Evolutionary conservation across 768 basidiomycete genomes (phyloP), one percentile per base, ranked within the genome.

Genomic region (Rubroboletus pulcherrimus): DNA sequence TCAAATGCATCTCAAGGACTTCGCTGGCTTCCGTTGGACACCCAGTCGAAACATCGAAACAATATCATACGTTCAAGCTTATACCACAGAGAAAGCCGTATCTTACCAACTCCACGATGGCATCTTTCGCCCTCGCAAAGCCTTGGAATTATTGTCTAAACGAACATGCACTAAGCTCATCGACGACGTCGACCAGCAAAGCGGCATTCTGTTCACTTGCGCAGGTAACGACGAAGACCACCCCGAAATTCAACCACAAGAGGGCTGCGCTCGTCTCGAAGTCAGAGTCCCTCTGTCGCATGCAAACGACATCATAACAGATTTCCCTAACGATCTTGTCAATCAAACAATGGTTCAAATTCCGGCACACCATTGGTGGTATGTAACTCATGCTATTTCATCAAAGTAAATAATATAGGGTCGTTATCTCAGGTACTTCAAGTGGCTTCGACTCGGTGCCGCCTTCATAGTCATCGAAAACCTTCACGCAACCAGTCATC

Each of bases 61-160:
- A 7, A 26, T 53, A 6, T 8, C 8, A 5, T 62, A 62, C 8
- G 7, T 62, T 0, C 55, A 60, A 6, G 55, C 50, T 0, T 63
- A 63, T 7, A 57, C 55, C 0, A 62, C 56, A 0, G 59, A 62
- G 12, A 62, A 62, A 7, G 7, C 39, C 0, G 10, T 61, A 0
- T 52, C 59, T 0, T 60, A 62, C 31, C 61, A 61, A 11, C 61
- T 57, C 3, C 59, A 62, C 8, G 2, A 38, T 0, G 35, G 61
- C 3, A 26, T 61, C 0, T 61, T 55, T 35, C 9, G 4, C 0
- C 12, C 1, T 1, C 6, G 54, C 1, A 58, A 46, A 7, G 12
- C 53, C 0, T 24, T 8, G 0, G 53, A 61, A n/a, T n/a, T 38
- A 8, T 35, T 35, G 34, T 35, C 34, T 12, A 35, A 12, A 35